Conservation (phyloP, 2,329 filamentous ascomycete genomes). For the Cladosporium colombiae region DNA sequence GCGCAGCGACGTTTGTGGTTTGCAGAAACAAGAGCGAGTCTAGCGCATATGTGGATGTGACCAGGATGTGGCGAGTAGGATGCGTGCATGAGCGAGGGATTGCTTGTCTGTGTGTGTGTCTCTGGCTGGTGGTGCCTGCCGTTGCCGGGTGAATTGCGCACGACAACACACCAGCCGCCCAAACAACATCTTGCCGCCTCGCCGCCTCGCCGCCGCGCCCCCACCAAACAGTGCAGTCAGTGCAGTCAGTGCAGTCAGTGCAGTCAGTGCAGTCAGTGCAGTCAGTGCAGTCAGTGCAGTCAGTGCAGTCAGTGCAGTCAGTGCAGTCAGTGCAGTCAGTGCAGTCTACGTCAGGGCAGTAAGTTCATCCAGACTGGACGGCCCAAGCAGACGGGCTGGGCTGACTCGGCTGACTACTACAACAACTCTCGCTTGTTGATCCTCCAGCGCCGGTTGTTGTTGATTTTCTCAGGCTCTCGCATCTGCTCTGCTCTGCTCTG, state of each 20-base stretch:
- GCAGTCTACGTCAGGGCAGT: background rate
- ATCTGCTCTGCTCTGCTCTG: background rate
- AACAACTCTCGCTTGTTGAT: slow-evolving; percentile 15
- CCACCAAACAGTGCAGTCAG: background rate
- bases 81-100: background rate
- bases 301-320: too few relatives aligned
- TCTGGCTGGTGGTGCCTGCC: background rate
- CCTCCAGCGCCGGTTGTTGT: background rate
- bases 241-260: too few relatives aligned
- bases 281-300: too few relatives aligned
- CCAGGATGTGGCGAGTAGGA: background rate
- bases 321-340: too few relatives aligned
- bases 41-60: background rate
- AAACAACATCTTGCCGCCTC: background rate
- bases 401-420: slow-evolving; percentile 10
- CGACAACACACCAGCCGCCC: background rate
- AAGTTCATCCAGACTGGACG: background rate
- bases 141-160: background rate
- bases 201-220: background rate
- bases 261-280: too few relatives aligned
- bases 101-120: background rate
- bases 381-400: background rate
- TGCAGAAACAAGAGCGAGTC: slow-evolving; percentile 12
- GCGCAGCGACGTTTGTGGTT: background rate
- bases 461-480: slow-evolving; percentile 6